These are phyloP conservation scores for Monilinia vaccinii-corymbosi DNA, from an alignment of 2,329 filamentous ascomycete species.

Conservation along the genomic window DNA sequence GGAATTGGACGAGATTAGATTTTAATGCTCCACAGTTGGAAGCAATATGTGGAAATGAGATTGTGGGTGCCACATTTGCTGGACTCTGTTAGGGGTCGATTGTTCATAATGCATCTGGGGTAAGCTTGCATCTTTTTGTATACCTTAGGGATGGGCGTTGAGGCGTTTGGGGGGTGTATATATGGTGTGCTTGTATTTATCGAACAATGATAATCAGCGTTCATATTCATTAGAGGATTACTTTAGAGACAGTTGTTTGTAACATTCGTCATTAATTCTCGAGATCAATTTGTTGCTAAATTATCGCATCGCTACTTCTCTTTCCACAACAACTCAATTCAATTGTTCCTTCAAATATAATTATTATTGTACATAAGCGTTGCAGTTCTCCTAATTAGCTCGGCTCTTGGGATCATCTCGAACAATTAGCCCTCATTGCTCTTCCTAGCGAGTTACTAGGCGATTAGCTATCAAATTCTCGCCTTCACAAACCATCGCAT, in stretches of 20 bases:
- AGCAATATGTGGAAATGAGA: conserved; percentile 26
- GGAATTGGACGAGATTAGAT: conserved; percentile 25
- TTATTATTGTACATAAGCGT: too few species aligned
- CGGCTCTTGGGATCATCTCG: too few species aligned
- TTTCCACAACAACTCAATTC: background rate
- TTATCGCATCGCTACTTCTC: background rate
- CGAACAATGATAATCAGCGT: background rate
- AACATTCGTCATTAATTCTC: background rate
- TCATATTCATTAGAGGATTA: background rate
- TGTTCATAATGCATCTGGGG: background rate
- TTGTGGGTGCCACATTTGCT: conserved; percentile 19
- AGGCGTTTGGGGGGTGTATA: background rate
- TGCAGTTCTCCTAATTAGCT: too few species aligned
- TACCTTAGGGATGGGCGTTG: background rate
- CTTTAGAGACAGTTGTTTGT: background rate
- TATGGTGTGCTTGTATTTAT: background rate
- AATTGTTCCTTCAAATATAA: background rate
- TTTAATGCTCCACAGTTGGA: conserved; percentile 24
- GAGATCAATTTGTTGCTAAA: background rate
- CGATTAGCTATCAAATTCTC: too few species aligned
- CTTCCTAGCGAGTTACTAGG: too few species aligned
- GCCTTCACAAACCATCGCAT: too few species aligned
- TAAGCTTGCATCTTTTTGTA: background rate
- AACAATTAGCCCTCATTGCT: too few species aligned
- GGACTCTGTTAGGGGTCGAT: conserved; percentile 10